These are phyloP conservation scores for Pestalotiopsis sp. DNA, from an alignment of 2,329 filamentous ascomycete species.

Conservation along the genomic window DNA sequence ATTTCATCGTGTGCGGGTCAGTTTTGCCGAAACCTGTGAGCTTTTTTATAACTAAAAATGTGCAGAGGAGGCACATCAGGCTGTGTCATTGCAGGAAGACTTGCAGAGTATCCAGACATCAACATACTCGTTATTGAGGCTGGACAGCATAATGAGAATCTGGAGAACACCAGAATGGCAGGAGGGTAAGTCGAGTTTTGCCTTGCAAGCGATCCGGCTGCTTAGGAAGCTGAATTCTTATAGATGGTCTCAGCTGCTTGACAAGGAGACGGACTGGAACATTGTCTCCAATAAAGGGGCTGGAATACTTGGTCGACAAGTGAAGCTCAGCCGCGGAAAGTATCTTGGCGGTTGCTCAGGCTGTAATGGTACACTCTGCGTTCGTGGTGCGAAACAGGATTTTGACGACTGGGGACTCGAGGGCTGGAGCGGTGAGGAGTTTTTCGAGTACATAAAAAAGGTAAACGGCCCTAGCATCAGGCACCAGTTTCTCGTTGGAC, in stretches of 20 bases:
- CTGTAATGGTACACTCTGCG: slow-evolving; percentile 10
- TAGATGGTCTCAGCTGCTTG: slow-evolving; percentile 5
- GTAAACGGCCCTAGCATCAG: slow-evolving; percentile 26
- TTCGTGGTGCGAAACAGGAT: slow-evolving; percentile 11
- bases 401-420: slow-evolving; percentile 7
- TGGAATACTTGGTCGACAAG: background rate
- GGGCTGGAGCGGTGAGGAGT: slow-evolving; percentile 51
- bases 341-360: slow-evolving; percentile 11
- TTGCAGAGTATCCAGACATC: slow-evolving; percentile 34
- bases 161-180: slow-evolving; percentile 54
- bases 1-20: slow-evolving; percentile 38
- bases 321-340: slow-evolving; percentile 13
- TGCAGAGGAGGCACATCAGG: slow-evolving; percentile 39
- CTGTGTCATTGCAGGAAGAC: slow-evolving; percentile 38
- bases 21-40: slow-evolving; percentile 11
- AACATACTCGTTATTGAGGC: slow-evolving; percentile 39
- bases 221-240: background rate
- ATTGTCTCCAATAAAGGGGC: slow-evolving; percentile 7
- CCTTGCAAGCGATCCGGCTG: background rate
- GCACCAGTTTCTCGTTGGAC: background rate
- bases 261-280: slow-evolving; percentile 11
- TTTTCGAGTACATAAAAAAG: slow-evolving; percentile 60
- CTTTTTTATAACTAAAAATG: background rate
- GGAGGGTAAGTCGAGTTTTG: slow-evolving; percentile 40
- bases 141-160: slow-evolving; percentile 41